These are phyloP conservation scores for Hura crepitans DNA, from an alignment of 441 rosid genomes.

Conservation along the genomic window DNA sequence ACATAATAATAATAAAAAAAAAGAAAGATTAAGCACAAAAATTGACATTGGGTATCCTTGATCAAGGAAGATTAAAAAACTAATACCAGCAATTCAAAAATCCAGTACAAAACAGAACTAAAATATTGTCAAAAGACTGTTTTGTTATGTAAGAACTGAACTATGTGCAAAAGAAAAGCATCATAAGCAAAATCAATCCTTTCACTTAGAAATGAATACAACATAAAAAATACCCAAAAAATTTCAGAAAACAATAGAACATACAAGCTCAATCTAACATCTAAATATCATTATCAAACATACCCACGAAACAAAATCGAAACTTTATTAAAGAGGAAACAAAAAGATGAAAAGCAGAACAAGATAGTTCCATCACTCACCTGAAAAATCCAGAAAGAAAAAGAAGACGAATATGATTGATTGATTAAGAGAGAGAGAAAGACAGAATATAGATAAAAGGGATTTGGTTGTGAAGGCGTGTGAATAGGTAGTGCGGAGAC, in stretches of 20 bases:
- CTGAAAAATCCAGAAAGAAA: conserved; percentile 5
- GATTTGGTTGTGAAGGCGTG: background rate
- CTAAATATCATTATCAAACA: background rate
- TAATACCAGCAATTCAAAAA: background rate
- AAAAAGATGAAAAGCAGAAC: background rate
- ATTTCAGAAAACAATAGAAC: background rate
- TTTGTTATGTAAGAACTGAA: no score
- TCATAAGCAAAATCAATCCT: no score
- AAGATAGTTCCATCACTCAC: background rate
- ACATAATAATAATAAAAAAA: background rate
- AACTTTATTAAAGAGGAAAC: background rate
- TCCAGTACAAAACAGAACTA: background rate
- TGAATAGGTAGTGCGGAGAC: background rate
- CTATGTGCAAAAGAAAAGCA: no score
- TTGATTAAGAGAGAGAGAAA: background rate
- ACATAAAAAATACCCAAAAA: background rate
- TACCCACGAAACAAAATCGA: background rate
- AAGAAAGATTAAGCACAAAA: background rate
- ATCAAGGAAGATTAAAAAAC: background rate
- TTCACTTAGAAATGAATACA: background rate
- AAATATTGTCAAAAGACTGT: no score
- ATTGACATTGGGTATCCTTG: background rate
- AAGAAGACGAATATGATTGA: background rate
- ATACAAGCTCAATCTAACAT: background rate
- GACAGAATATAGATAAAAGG: background rate